Evolutionary conservation across 768 basidiomycete species (phyloP).

Genomic region (Lactarius indigo): DNA sequence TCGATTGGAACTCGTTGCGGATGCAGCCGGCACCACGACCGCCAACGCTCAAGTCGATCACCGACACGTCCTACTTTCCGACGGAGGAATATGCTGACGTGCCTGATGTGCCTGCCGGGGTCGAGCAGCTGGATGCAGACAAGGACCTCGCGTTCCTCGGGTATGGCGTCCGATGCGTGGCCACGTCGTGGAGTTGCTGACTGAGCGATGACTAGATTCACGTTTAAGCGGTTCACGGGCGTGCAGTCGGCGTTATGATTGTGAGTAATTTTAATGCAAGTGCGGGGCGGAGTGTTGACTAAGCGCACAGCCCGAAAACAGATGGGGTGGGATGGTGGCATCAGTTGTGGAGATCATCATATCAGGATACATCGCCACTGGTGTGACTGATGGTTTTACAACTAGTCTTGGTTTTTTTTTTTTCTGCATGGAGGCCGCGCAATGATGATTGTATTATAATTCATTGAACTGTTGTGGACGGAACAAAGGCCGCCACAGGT

Average conservation of each 20-base stretch:
- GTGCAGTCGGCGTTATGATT: slow-evolving; percentile 25
- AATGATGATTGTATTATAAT: neutral
- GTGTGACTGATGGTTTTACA: neutral
- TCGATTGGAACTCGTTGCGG: slow-evolving; percentile 87
- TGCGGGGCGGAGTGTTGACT: too few species aligned
- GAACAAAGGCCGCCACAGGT: slow-evolving; percentile 15
- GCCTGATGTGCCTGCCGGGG: slow-evolving; percentile 44
- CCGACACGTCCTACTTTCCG: slow-evolving; percentile 96
- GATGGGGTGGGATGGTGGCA: neutral
- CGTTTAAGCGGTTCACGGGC: slow-evolving; percentile 70
- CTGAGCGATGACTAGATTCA: slow-evolving; percentile 47
- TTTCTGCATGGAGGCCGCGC: too few species aligned
- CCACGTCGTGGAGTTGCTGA: slow-evolving; percentile 9
- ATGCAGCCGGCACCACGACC: slow-evolving; percentile 92
- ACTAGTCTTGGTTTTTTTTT: neutral
- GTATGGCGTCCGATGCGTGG: slow-evolving; percentile 28
- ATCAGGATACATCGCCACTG: neutral
- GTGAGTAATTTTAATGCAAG: neutral
- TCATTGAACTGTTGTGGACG: neutral
- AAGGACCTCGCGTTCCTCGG: slow-evolving; percentile 61
- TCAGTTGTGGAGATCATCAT: too few species aligned
- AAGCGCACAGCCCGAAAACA: neutral
- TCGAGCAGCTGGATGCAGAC: slow-evolving; percentile 42
- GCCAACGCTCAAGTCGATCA: slow-evolving; percentile 86
- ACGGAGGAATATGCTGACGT: slow-evolving; percentile 89